Evolutionary conservation across 108 stramenopile genomes (phyloP).

Genomic region (Epithemia pelagica): DNA sequence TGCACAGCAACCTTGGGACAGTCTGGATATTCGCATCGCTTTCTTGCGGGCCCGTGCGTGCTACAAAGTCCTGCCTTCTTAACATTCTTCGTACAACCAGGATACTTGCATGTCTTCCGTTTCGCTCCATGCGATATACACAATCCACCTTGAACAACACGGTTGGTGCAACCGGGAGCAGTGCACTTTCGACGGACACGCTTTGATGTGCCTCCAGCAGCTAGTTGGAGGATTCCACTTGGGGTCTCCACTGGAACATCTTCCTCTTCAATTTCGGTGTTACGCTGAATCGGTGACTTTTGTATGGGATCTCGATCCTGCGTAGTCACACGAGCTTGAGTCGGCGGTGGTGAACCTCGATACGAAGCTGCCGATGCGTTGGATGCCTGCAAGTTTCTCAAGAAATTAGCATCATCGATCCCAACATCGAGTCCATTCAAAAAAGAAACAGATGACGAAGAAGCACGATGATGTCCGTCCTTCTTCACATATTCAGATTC

Average conservation of each 20-base stretch:
- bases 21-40: constrained; percentile 59
- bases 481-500: neutral
- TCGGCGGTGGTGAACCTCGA: constrained; percentile 1
- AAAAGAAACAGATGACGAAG: constrained; percentile 52
- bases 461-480: constrained; percentile 38
- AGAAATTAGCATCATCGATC: constrained; percentile 24
- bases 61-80: constrained; percentile 81
- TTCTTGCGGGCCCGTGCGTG: constrained; percentile 81
- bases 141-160: constrained; percentile 84
- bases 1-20: constrained; percentile 83
- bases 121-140: constrained; percentile 84
- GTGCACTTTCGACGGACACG: constrained; percentile 82
- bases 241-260: neutral
- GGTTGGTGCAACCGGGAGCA: constrained; percentile 57
- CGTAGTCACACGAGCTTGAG: neutral
- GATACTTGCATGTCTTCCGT: constrained; percentile 74
- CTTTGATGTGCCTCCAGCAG: constrained; percentile 44
- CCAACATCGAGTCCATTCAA: constrained; percentile 28
- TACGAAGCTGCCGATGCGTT: constrained; percentile 7
- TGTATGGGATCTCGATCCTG: neutral
- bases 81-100: constrained; percentile 80
- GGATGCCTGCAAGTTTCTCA: constrained; percentile 28
- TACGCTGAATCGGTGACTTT: neutral
- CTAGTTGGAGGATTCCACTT: constrained; percentile 24
- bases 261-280: neutral